These are phyloP conservation scores for Termitomyces sp. DNA, from an alignment of 768 basidiomycete species.

Conservation along the genomic window DNA sequence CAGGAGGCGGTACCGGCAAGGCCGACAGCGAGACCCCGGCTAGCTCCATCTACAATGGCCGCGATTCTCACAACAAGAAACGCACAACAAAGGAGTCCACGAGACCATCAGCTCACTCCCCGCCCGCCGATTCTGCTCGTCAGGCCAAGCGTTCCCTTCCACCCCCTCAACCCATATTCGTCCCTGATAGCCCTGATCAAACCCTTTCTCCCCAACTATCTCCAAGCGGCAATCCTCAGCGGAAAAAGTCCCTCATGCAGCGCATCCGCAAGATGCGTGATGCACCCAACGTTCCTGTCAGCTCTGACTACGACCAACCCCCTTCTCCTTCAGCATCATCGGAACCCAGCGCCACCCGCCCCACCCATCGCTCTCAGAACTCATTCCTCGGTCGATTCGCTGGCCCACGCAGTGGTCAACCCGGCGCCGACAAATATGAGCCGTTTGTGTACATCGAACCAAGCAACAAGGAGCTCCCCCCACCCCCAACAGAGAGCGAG, in stretches of 20 bases:
- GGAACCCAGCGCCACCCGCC: conserved; percentile 39
- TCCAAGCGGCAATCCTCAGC: conserved; percentile 55
- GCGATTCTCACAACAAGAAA: conserved; percentile 43
- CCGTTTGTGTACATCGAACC: conserved; percentile 68
- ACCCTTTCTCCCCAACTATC: conserved; percentile 43
- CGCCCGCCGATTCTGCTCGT: conserved; percentile 26
- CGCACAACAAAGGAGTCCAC: conserved; percentile 51
- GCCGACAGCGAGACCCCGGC: conserved; percentile 57
- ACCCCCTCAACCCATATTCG: conserved; percentile 82
- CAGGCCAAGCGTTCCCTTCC: conserved; percentile 56
- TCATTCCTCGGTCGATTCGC: conserved; percentile 78
- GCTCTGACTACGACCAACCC: conserved; percentile 40
- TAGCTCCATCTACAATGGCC: conserved; percentile 69
- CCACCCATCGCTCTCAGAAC: conserved; percentile 71
- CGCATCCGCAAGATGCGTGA: conserved; percentile 89
- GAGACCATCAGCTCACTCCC: conserved; percentile 33
- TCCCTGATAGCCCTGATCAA: conserved; percentile 48
- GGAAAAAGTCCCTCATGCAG: conserved; percentile 82
- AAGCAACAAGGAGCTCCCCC: conserved; percentile 57
- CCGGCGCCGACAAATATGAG: conserved; percentile 43
- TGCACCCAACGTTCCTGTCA: conserved; percentile 77
- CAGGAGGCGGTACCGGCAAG: conserved; percentile 62
- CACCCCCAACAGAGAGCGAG: conserved; percentile 33
- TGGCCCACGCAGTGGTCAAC: conserved; percentile 23
- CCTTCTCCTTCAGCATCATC: conserved; percentile 39